These are phyloP conservation scores for Medicago truncatula DNA, from an alignment of 306 rosid species.

Conservation along the genomic window MtrunA17r5.0-ANR NC_053042.1:5274001-5274500, in stretches of 20 bases:
- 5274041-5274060: slow-evolving; percentile 82
- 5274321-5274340: slow-evolving; percentile 72
- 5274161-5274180: slow-evolving; percentile 87
- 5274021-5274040: slow-evolving; percentile 90
- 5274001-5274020: slow-evolving; percentile 78
- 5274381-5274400: slow-evolving; percentile 67
- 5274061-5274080: slow-evolving; percentile 71
- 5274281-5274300: slow-evolving; percentile 90
- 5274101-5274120: slow-evolving; percentile 71
- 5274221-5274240: slow-evolving; percentile 71
- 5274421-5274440: slow-evolving; percentile 96
- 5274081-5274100: slow-evolving; percentile 85
- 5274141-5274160: slow-evolving; percentile 93
- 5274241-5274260: slow-evolving; percentile 89
- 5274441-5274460: slow-evolving; percentile 82
- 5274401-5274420: slow-evolving; percentile 85
- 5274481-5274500: slow-evolving; percentile 68
- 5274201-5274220: slow-evolving; percentile 82
- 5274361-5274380: slow-evolving; percentile 70
- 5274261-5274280: slow-evolving; percentile 92
- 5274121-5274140: slow-evolving; percentile 94
- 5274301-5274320: slow-evolving; percentile 74
- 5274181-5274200: slow-evolving; percentile 71
- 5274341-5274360: slow-evolving; percentile 82
- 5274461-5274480: slow-evolving; percentile 57